Evolutionary conservation across 805 yeast genomes (phyloP), one percentile per base, ranked within the genome.

Genomic region (Yamadazyma laniorum): DNA sequence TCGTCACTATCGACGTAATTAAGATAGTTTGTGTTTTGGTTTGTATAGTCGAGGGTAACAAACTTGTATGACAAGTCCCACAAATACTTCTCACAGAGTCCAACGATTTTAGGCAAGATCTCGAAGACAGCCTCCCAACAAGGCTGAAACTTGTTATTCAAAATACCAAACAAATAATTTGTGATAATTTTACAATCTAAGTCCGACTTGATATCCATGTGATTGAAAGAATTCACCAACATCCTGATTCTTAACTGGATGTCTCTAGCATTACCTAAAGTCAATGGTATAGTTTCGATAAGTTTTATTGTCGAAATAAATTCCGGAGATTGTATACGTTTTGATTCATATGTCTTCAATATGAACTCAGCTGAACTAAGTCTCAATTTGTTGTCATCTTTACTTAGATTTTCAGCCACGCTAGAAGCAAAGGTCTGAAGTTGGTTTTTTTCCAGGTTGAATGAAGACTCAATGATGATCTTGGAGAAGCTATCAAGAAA

Each of bases 141-240:
- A 1, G 98, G 98, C 39, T 87, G 84, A 49, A 91, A 88, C 41
- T 77, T 75, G 23, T 80, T 80, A 3, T 87, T 70, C 29, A 90
- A 61, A 43, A 85, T 70, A 23, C 98, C 98, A 37, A 67, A 54
- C 16, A 59, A 35, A 35, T 49, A 67, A 19, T 53, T 48, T 48
- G 84, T 73, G 26, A 61, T 41, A 7, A 54, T 32, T 5, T 35
- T 34, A 13, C 51, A 44, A 13, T 55, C 59, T 5, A 52, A 28
- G 1, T 35, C 34, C 4, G 53, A 32, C 3, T 55, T 32, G 2
- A 40, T 16, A 9, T 34, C 40, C 22, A 37, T 29, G 21, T 39
- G 37, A 29, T 61, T 51, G 51, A 62, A 80, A 3, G 60, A 70
- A 5, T 61, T 50, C 1, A 78, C 79, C 43, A 86, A 59, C 25